phyloP scores from a whole-genome alignment of 352 stramenopile species.

The Chrysophaeum taylorii region DNA sequence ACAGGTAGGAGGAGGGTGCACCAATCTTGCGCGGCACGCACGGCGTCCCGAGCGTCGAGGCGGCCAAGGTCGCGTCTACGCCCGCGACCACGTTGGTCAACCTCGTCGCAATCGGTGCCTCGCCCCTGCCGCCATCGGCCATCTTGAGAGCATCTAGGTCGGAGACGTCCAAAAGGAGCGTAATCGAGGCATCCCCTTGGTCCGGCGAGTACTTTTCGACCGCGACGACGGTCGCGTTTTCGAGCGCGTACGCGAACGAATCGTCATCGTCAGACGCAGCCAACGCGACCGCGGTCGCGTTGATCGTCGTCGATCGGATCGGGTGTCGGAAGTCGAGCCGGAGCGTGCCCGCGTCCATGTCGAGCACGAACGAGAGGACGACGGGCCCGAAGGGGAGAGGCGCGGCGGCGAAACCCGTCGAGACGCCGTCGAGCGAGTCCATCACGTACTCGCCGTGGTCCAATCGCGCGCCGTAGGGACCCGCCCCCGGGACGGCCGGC shows the following conservation, averaged over 20 bases:
- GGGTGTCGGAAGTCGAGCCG: slow-evolving; percentile 10
- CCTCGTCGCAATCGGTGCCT: neutral
- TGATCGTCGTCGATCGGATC: slow-evolving; percentile 2
- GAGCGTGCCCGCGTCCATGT: slow-evolving; percentile 17
- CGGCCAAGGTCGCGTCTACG: slow-evolving; percentile 11
- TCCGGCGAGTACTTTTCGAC: neutral
- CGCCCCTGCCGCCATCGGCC: slow-evolving; percentile 1
- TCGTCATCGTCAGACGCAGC: neutral
- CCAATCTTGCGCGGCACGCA: neutral
- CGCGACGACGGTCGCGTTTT: neutral
- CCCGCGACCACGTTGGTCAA: neutral
- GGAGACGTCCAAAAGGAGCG: neutral
- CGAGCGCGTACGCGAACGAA: neutral
- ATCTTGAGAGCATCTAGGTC: slow-evolving; percentile 18
- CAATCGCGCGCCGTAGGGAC: neutral
- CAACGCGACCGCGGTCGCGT: neutral
- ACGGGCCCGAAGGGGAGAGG: neutral
- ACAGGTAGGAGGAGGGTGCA: neutral
- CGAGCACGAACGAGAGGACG: neutral
- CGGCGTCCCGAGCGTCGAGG: neutral
- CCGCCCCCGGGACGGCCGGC: neutral
- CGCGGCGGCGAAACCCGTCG: neutral
- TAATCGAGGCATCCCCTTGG: neutral
- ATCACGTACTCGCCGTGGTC: neutral
- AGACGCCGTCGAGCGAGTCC: neutral